Evolutionary conservation across 305 asterid genomes (phyloP), one percentile per base, ranked within the genome.

Genomic region (Rubia tinctorum): DNA sequence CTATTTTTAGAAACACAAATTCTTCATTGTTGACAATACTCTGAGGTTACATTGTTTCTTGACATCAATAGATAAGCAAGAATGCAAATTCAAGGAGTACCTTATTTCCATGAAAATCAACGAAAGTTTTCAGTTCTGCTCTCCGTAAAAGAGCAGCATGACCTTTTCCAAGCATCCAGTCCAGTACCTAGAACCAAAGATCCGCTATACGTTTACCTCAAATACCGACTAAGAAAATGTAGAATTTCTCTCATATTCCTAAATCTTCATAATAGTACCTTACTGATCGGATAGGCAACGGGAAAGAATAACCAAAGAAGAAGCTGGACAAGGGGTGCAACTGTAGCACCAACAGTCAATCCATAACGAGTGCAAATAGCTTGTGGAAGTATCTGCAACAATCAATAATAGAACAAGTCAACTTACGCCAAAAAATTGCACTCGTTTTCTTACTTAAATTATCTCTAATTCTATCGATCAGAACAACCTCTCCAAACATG

Each of bases 151-250:
- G 89, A 49, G 93, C 94, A 79, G 98, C 97, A 69, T 92, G 99
- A 45, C 97, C 99, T 84, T 95, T 95, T 22, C 99, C 99, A 81
- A 95, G 79, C 98, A 95, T 88, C 96, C 96, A 92, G 79, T 95
- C 99, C 66, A 95, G 93, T 77, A 95, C 86, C 99, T 95, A 79
- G 66, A 77, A 67, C 59, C 61, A 79, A 76, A 69, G 14, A 13
- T 43, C 8, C 13, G 27, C 39, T 47, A 59, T 15, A 72, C 15
- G 14, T 23, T 27, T 53, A 58, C 40, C 34, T 61, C 15, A 45
- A 25, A 18, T 59, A 8, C 14, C 30, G 37, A 22, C 64, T 59
- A 1, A 56, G 18, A 47, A 10, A 43, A 40, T 2, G 22, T 20
- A 59, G 11, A 62, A 14, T 62, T 61, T 62, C 18, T 12, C 63